Base-by-base conservation (phyloP, 2,329 filamentous ascomycete genomes). In the Niveomyces coronatus region DNA sequence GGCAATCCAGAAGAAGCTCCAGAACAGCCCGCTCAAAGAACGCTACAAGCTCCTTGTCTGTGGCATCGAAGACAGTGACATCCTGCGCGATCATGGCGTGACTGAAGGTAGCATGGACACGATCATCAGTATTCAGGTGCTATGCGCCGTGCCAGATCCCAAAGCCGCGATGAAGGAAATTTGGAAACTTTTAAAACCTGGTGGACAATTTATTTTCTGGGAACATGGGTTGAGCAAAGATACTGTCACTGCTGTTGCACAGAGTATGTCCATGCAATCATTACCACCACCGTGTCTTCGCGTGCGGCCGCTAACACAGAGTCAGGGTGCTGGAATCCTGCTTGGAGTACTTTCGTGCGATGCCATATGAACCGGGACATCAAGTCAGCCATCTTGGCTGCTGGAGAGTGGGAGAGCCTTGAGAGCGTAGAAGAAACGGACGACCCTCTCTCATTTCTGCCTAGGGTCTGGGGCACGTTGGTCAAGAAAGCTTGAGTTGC, bases 201-300 rank as follows among this genome's bases (percentile, higher is more conserved):
- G 64, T 1, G 64, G 64, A 9, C 57, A 54, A 29, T 61, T 68
- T 40, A 51, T 68, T 16, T 67, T 67, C 40, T 67, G 64, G 58
- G 64, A 68, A 40, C 64, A 67, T 63, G 37, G 37, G 18, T 20
- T 32, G 29, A 39, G 24, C 17, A 33, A 27, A 19, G 23, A 39
- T 19, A 16, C 19, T 4, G 9, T 39, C 6, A 39, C 37, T 10
- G 23, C 19, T 13, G 33, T 33, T 8, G 20, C 16, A 11, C 37
- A 39, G 24, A 28, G 37, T 39, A 39, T 6, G 37, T 33, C 10
- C 15, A 1, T 8, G 5, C n/a, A n/a, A n/a, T n/a, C n/a, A n/a
- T n/a, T n/a, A n/a, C 24, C 4, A 5, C 9, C 9, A 15, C n/a
- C 29, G 16, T 32, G 22, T 14, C 19, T 13, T 22, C n/a, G n/a